These are phyloP conservation scores for Straminergon stramineum DNA, from an alignment of 225 moss, liverwort and hornwort genomes.

Conservation along the genomic window DNA sequence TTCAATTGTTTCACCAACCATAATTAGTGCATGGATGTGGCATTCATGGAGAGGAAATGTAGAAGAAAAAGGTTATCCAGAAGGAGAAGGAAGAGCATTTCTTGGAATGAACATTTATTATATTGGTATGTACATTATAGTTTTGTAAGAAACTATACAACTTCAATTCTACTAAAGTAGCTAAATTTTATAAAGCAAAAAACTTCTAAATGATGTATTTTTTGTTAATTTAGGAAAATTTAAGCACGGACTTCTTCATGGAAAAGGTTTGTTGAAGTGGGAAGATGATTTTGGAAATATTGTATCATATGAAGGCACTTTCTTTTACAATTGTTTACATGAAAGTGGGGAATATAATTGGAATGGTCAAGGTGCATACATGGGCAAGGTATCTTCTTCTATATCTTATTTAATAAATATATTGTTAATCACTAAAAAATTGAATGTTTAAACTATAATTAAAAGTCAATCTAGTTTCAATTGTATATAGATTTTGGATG, in stretches of 20 bases:
- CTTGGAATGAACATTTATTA: constrained; percentile 13
- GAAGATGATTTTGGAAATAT: neutral
- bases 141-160: too few relatives aligned
- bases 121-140: neutral
- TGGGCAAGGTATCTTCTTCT: neutral
- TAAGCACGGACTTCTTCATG: constrained; percentile 15
- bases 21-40: constrained; percentile 33
- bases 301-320: neutral
- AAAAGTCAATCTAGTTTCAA: neutral
- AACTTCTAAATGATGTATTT: neutral
- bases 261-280: constrained; percentile 19
- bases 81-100: constrained; percentile 32
- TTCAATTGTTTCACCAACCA: neutral
- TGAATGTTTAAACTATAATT: neutral
- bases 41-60: constrained; percentile 13
- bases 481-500: constrained; percentile 16
- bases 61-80: neutral
- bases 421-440: neutral
- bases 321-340: constrained; percentile 33
- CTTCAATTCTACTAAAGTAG: neutral
- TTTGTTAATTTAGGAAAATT: neutral
- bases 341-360: constrained; percentile 17
- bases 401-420: neutral
- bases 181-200: too few relatives aligned
- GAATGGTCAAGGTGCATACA: neutral